Percentiles rank a stretch among this genome's conserved stretches.
Conservation (phyloP, 345 rosid species). For the Eucalyptus paniculata region DNA sequence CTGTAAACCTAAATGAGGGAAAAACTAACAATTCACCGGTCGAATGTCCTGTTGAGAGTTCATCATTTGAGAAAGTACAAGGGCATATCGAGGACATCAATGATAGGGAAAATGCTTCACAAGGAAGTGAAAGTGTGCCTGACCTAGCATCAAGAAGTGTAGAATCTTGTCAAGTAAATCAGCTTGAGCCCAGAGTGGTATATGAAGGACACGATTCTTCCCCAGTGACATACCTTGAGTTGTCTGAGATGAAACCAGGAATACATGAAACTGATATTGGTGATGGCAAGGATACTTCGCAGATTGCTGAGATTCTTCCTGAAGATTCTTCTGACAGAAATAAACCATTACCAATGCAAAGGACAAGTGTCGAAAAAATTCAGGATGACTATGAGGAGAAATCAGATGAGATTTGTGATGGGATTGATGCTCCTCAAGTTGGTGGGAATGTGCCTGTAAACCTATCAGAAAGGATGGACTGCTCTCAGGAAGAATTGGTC, state of each 20-base stretch:
- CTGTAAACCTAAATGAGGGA: neutral
- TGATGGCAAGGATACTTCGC: neutral
- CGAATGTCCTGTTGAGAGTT: neutral
- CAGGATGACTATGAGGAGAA: neutral
- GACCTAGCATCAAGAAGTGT: neutral
- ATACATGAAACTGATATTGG: neutral
- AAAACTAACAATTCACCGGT: neutral
- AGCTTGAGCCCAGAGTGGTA: neutral
- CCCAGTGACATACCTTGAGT: neutral
- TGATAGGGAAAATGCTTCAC: neutral
- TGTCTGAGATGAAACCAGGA: neutral
- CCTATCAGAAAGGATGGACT: neutral
- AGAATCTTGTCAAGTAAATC: neutral
- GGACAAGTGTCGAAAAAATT: neutral
- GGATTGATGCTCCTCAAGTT: neutral
- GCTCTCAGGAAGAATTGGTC: neutral
- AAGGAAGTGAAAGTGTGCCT: constrained; percentile 1
- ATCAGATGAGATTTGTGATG: neutral
- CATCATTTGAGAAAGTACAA: neutral
- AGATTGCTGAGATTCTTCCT: neutral
- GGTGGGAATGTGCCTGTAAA: neutral
- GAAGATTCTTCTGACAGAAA: neutral
- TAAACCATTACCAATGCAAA: neutral
- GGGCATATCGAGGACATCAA: neutral
- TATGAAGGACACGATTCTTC: neutral